phyloP scores from a whole-genome alignment of 768 basidiomycete species.

The Cyclocybe aegerita region DNA sequence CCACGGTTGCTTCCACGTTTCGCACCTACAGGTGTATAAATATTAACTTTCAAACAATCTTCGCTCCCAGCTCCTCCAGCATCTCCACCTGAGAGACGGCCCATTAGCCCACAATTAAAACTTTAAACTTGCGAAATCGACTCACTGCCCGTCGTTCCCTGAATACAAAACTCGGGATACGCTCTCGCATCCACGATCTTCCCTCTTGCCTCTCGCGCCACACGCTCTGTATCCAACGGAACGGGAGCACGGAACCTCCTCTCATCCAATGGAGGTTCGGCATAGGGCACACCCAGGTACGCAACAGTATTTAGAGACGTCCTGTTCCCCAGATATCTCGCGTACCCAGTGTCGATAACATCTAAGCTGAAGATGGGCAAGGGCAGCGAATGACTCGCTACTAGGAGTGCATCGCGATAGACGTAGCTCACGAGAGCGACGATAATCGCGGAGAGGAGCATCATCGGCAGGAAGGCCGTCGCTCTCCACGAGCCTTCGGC shows the following conservation, averaged over 20 bases:
- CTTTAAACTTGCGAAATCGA: neutral
- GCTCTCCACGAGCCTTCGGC: too few species aligned
- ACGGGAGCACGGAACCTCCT: slow-evolving; percentile 52
- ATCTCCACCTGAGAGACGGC: slow-evolving; percentile 39
- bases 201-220: slow-evolving; percentile 33
- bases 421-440: too few species aligned
- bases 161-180: slow-evolving; percentile 60
- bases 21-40: too few species aligned
- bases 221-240: slow-evolving; percentile 47
- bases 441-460: too few species aligned
- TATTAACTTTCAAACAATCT: too few species aligned
- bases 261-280: slow-evolving; percentile 56
- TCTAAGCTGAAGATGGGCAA: neutral
- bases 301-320: slow-evolving; percentile 53
- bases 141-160: slow-evolving; percentile 51
- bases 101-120: neutral
- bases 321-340: slow-evolving; percentile 53
- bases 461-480: too few species aligned
- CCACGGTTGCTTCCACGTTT: too few species aligned
- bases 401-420: too few species aligned
- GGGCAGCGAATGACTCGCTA: too few species aligned
- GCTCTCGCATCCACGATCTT: slow-evolving; percentile 48
- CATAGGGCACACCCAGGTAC: slow-evolving; percentile 60
- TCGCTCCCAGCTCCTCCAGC: slow-evolving; percentile 53
- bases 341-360: slow-evolving; percentile 59